These are phyloP conservation scores for Capsella rubella DNA, from an alignment of 441 rosid genomes.

Conservation along the genomic window DNA sequence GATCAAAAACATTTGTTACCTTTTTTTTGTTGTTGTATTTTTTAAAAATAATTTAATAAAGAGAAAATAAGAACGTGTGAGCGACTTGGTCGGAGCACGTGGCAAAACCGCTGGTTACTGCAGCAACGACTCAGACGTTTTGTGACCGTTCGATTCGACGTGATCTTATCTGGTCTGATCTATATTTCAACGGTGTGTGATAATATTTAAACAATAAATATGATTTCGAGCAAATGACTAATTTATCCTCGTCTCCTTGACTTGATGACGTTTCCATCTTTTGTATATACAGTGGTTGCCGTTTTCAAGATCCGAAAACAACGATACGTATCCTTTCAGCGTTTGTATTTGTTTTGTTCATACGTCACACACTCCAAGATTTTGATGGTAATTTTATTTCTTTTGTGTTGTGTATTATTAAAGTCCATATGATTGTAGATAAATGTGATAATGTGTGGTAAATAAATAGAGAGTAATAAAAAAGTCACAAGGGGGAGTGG, in stretches of 20 bases:
- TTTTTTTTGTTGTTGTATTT: neutral
- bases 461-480: slow-evolving; percentile 8
- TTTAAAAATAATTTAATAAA: neutral
- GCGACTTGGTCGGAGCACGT: slow-evolving; percentile 44
- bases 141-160: slow-evolving; percentile 32
- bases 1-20: slow-evolving; percentile 4
- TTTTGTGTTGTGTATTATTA: neutral
- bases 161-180: slow-evolving; percentile 40
- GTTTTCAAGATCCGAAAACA: slow-evolving; percentile 5
- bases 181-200: slow-evolving; percentile 18
- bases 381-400: slow-evolving; percentile 7
- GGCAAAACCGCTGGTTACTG: slow-evolving; percentile 36
- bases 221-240: no score
- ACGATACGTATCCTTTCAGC: neutral
- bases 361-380: slow-evolving; percentile 33
- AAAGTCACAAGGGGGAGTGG: slow-evolving; percentile 63
- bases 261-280: slow-evolving; percentile 26
- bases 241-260: neutral
- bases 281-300: slow-evolving; percentile 20
- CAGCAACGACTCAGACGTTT: slow-evolving; percentile 26
- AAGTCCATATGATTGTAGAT: slow-evolving; percentile 14
- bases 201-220: no score
- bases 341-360: slow-evolving; percentile 4
- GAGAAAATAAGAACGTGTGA: slow-evolving; percentile 38
- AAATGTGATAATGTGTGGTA: slow-evolving; percentile 38